Evolutionary conservation across 2,329 filamentous ascomycete species (phyloP).

Genomic region (Capronia americana): DNA sequence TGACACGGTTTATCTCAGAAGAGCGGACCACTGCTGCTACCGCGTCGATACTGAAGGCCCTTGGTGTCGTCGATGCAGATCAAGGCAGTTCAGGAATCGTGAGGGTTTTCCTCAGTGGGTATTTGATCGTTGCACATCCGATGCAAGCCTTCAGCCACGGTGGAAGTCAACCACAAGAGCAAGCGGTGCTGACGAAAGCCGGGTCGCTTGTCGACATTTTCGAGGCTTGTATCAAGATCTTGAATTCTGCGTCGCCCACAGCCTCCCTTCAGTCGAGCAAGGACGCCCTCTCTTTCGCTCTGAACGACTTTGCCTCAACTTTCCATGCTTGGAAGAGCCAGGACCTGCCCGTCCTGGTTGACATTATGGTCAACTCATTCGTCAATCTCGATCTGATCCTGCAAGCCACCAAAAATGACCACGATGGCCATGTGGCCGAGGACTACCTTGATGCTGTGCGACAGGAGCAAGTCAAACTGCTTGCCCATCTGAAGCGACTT

Average conservation of each 20-base stretch:
- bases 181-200: conserved; percentile 66
- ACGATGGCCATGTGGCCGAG: conserved; percentile 64
- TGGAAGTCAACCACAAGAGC: conserved; percentile 66
- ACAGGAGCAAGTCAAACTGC: conserved; percentile 68
- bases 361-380: conserved; percentile 71
- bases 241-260: conserved; percentile 9
- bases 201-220: conserved; percentile 60
- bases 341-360: conserved; percentile 66
- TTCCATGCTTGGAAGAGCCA: conserved; percentile 71
- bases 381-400: conserved; percentile 70
- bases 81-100: conserved; percentile 58
- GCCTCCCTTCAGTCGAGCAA: conserved; percentile 4
- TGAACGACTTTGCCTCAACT: conserved; percentile 65
- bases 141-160: conserved; percentile 61
- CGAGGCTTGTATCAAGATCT: conserved; percentile 27
- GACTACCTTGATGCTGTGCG: conserved; percentile 71
- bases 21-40: conserved; percentile 61
- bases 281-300: conserved; percentile 57
- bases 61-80: conserved; percentile 59
- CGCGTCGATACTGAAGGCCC: conserved; percentile 62
- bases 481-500: conserved; percentile 67
- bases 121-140: conserved; percentile 67
- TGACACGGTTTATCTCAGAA: conserved; percentile 62
- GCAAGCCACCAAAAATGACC: conserved; percentile 70
- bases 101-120: conserved; percentile 68